Percentiles rank a stretch among this genome's conserved stretches.
Conservation (phyloP, 2,329 filamentous ascomycete species). For the Beauveria asiatica region DNA sequence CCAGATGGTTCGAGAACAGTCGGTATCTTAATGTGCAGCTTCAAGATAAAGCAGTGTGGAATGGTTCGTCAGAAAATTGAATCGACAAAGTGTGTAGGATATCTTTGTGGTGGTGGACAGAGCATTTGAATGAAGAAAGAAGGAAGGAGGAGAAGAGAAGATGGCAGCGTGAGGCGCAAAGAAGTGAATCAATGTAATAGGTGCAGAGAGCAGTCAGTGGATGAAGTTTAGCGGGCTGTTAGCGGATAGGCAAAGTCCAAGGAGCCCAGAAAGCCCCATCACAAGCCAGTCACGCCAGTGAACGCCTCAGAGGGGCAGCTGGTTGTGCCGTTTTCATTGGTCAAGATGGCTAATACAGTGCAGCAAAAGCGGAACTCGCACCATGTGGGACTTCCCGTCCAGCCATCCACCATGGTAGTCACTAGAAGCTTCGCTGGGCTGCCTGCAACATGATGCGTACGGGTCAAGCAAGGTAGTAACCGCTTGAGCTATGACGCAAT, state of each 20-base stretch:
- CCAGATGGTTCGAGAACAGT: too few species aligned
- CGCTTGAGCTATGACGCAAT: slow-evolving; percentile 4
- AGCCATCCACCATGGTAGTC: slow-evolving; percentile 6
- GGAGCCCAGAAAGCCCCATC: not conserved
- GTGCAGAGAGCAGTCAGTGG: not conserved
- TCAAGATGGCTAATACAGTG: not conserved
- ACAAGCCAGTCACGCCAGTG: not conserved
- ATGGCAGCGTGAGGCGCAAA: not conserved
- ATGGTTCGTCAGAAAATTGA: too few species aligned
- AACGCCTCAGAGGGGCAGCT: not conserved
- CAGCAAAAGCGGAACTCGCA: not conserved
- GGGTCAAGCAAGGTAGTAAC: not conserved
- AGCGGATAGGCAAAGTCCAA: not conserved
- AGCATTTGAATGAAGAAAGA: too few species aligned
- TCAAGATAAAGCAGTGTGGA: too few species aligned
- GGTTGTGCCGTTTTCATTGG: not conserved
- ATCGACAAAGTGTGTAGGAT: too few species aligned
- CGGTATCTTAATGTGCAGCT: too few species aligned
- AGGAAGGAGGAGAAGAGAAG: too few species aligned
- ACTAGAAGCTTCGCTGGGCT: slow-evolving; percentile 19
- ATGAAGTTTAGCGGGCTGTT: not conserved
- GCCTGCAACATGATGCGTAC: not conserved
- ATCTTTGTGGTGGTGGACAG: too few species aligned
- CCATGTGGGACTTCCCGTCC: not conserved
- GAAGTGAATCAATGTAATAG: not conserved